phyloP scores from a whole-genome alignment of 2,329 filamentous ascomycete species.

The Dactylellina sp. region DNA sequence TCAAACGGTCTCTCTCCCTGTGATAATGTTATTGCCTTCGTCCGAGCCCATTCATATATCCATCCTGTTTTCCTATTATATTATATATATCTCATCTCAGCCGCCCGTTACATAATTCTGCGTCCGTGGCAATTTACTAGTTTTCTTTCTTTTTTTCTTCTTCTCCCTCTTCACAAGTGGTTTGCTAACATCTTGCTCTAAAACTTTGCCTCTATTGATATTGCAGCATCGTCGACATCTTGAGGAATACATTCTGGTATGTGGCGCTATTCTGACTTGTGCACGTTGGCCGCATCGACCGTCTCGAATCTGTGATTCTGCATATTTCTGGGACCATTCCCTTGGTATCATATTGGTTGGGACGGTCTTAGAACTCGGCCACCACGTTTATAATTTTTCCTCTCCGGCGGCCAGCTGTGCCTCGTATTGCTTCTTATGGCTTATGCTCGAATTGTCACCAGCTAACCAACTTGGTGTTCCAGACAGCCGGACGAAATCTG shows the following conservation, averaged over 20 bases:
- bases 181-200: conserved; percentile 15
- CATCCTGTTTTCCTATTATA: not conserved
- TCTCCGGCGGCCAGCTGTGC: not conserved
- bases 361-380: not conserved
- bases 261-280: no score
- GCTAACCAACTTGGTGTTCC: conserved; percentile 15
- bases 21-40: no score
- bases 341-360: conserved; percentile 19
- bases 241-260: conserved; percentile 28
- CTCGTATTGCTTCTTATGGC: conserved; percentile 6
- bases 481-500: conserved; percentile 12
- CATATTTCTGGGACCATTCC: conserved; percentile 46
- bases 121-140: no score
- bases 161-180: conserved; percentile 22
- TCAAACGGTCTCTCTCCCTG: not conserved
- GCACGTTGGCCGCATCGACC: no score
- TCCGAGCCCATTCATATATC: not conserved
- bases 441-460: conserved; percentile 2
- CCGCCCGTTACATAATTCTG: conserved; percentile 5
- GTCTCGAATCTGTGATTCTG: not conserved
- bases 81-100: conserved; percentile 20
- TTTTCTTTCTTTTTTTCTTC: conserved; percentile 1
- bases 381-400: conserved; percentile 39
- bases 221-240: not conserved
- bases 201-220: not conserved